phyloP scores from a whole-genome alignment of 148 eudicot genomes.

The Oxyria digyna region DNA sequence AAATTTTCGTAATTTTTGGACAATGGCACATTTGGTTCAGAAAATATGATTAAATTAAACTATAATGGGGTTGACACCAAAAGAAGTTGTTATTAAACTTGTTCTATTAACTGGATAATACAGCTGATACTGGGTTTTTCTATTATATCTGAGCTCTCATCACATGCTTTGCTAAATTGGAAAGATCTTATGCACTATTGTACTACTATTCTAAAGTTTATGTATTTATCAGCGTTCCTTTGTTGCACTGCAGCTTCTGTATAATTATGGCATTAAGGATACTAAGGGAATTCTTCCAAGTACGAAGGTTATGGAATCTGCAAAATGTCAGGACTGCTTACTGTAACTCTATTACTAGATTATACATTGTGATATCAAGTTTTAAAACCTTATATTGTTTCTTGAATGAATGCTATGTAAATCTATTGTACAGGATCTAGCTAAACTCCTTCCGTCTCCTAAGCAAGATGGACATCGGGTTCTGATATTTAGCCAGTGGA shows the following conservation, averaged over 20 bases:
- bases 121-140: neutral
- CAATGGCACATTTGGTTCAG: neutral
- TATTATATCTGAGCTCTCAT: neutral
- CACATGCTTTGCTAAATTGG: neutral
- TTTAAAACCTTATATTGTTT: neutral
- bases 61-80: neutral
- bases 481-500: conserved; percentile 99
- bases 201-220: neutral
- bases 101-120: neutral
- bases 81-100: neutral
- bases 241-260: conserved; percentile 63
- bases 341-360: neutral
- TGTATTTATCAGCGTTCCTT: neutral
- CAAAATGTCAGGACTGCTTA: conserved; percentile 70
- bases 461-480: conserved; percentile 65
- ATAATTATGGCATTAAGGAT: conserved; percentile 42
- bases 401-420: neutral
- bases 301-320: conserved; percentile 57
- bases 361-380: neutral
- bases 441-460: conserved; percentile 63
- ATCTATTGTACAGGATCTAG: conserved; percentile 43
- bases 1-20: neutral
- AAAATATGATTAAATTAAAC: neutral
- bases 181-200: neutral
- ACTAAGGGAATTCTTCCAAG: conserved; percentile 59